Evolutionary conservation across 1,284 basidiomycete genomes (phyloP).

Genomic region (Vanrija humicola): DNA sequence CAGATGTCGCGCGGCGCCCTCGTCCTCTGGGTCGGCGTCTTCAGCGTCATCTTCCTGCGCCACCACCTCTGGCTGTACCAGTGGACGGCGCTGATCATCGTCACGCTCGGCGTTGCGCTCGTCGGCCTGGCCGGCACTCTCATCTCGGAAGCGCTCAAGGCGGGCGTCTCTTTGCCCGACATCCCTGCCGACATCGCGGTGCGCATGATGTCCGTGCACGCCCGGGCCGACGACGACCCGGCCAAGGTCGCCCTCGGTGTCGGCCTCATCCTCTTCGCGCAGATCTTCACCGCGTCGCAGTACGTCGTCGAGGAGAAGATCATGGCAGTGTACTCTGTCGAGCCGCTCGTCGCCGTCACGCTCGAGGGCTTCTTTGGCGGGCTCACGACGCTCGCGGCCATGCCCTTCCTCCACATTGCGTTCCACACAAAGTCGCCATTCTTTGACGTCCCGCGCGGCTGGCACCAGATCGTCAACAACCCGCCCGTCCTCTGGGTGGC

Average conservation of each 20-base stretch:
- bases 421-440: constrained; percentile 67
- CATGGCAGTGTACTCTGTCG: constrained; percentile 78
- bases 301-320: constrained; percentile 88
- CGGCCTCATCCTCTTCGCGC: constrained; percentile 90
- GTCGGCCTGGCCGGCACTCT: constrained; percentile 90
- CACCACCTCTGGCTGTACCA: constrained; percentile 54
- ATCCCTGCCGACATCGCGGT: neutral
- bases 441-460: constrained; percentile 88
- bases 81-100: constrained; percentile 85
- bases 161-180: neutral
- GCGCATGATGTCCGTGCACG: constrained; percentile 18
- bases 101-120: constrained; percentile 83
- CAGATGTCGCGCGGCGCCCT: constrained; percentile 97
- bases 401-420: constrained; percentile 52
- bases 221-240: constrained; percentile 38
- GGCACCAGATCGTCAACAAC: constrained; percentile 78
- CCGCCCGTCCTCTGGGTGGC: constrained; percentile 72
- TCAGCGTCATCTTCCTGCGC: constrained; percentile 87
- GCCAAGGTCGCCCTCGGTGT: constrained; percentile 58
- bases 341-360: constrained; percentile 90
- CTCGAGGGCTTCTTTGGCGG: constrained; percentile 91
- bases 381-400: constrained; percentile 54
- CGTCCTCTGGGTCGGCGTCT: constrained; percentile 90
- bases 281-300: constrained; percentile 61
- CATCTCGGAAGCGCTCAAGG: constrained; percentile 62